Conservation (phyloP, 768 basidiomycete species). For the Pluteus cervinus region DNA sequence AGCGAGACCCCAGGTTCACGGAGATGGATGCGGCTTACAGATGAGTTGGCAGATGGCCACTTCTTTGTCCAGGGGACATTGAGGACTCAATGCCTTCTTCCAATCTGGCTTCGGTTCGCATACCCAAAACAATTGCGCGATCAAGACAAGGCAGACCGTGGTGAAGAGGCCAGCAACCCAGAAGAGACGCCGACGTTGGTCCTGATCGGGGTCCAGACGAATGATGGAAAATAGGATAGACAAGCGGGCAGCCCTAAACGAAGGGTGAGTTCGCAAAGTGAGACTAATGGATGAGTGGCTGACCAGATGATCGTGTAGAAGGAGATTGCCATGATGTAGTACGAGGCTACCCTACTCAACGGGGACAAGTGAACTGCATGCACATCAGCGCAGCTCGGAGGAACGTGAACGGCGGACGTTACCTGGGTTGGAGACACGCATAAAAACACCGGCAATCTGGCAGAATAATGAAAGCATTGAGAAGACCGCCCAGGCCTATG, state of each 20-base stretch:
- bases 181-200: constrained; percentile 17
- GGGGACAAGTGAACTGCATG: not conserved
- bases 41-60: constrained; percentile 48
- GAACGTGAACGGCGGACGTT: not conserved
- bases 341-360: constrained; percentile 17
- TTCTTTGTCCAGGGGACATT: constrained; percentile 37
- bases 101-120: constrained; percentile 33
- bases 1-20: not conserved
- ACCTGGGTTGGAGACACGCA: constrained; percentile 19
- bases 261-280: not conserved
- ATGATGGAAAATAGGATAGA: constrained; percentile 51
- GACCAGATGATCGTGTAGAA: constrained; percentile 38
- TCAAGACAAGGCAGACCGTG: constrained; percentile 26
- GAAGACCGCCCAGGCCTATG: constrained; percentile 23
- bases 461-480: constrained; percentile 20
- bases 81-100: constrained; percentile 28
- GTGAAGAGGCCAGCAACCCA: constrained; percentile 25
- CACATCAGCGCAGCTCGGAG: constrained; percentile 1
- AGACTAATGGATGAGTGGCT: not conserved
- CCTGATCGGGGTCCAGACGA: constrained; percentile 36
- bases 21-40: constrained; percentile 28
- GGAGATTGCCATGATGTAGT: constrained; percentile 28
- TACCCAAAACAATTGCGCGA: constrained; percentile 39
- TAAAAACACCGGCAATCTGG: constrained; percentile 22
- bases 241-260: constrained; percentile 37